These are phyloP conservation scores for Glomus cerebriforme DNA, from an alignment of 192 early-diverging fungal species.

Conservation along the genomic window DNA sequence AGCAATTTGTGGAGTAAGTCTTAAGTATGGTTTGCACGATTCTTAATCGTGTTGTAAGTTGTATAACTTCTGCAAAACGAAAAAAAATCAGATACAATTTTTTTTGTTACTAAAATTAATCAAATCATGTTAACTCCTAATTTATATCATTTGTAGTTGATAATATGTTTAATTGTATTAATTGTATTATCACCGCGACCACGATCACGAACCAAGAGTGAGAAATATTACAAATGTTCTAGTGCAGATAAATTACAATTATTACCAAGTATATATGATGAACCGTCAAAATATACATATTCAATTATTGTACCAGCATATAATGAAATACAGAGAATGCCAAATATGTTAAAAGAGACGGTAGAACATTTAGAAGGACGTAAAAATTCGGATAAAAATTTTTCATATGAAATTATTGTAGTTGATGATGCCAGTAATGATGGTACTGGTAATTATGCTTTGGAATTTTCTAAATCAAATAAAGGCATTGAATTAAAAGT, in stretches of 20 bases:
- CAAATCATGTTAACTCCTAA: too few species aligned
- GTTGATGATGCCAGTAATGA: slow-evolving; percentile 94
- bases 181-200: slow-evolving; percentile 43
- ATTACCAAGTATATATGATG: slow-evolving; percentile 51
- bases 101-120: too few species aligned
- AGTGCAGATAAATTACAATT: slow-evolving; percentile 35
- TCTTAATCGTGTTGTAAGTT: background rate
- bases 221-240: slow-evolving; percentile 54
- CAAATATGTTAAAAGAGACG: slow-evolving; percentile 83
- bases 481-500: slow-evolving; percentile 64
- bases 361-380: slow-evolving; percentile 62
- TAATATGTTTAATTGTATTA: slow-evolving; percentile 38
- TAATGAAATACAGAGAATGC: slow-evolving; percentile 85
- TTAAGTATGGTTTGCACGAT: background rate
- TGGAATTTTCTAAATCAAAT: slow-evolving; percentile 64
- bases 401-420: slow-evolving; percentile 84
- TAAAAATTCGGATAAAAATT: slow-evolving; percentile 39
- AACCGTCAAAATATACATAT: slow-evolving; percentile 53
- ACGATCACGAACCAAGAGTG: slow-evolving; percentile 50
- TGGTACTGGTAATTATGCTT: slow-evolving; percentile 66
- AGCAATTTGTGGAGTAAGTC: background rate
- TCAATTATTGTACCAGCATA: slow-evolving; percentile 90
- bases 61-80: background rate
- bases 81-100: too few species aligned
- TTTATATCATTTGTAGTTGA: slow-evolving; percentile 37